Conservation (phyloP, 2,329 filamentous ascomycete genomes). For the Thelonectria discophora region DNA sequence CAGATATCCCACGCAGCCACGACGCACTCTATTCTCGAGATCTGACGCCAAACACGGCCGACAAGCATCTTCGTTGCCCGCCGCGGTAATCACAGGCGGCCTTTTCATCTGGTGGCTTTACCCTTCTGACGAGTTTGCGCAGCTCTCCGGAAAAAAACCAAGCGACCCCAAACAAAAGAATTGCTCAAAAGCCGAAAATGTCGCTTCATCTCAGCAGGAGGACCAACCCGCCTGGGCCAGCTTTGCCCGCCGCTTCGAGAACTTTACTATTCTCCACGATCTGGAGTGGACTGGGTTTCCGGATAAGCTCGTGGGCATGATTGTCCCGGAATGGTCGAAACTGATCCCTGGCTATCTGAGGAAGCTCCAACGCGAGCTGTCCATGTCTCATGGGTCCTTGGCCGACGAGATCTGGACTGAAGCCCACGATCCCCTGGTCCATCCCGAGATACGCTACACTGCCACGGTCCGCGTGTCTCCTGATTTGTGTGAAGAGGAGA, state of each 20-base stretch:
- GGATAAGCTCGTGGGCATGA: conserved; percentile 71
- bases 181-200: conserved; percentile 28
- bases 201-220: conserved; percentile 30
- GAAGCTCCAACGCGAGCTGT: conserved; percentile 88
- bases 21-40: conserved; percentile 29
- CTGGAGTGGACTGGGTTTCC: conserved; percentile 64
- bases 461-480: conserved; percentile 84
- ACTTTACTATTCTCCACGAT: conserved; percentile 63
- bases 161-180: conserved; percentile 20
- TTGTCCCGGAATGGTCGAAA: conserved; percentile 86
- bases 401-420: conserved; percentile 95
- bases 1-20: conserved; percentile 19
- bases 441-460: conserved; percentile 87
- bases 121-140: conserved; percentile 54
- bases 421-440: conserved; percentile 81
- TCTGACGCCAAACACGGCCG: conserved; percentile 32
- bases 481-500: conserved; percentile 85
- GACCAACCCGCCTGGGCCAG: conserved; percentile 57
- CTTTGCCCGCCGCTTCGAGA: conserved; percentile 58
- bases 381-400: conserved; percentile 85
- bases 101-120: conserved; percentile 56
- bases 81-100: conserved; percentile 48
- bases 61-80: conserved; percentile 42
- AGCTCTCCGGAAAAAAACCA: conserved; percentile 42
- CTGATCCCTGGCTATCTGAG: conserved; percentile 77